Evolutionary conservation across 75 land plant genomes (phyloP), one percentile per base, ranked within the genome.

Genomic region (Adiantum capillusveneris): DNA sequence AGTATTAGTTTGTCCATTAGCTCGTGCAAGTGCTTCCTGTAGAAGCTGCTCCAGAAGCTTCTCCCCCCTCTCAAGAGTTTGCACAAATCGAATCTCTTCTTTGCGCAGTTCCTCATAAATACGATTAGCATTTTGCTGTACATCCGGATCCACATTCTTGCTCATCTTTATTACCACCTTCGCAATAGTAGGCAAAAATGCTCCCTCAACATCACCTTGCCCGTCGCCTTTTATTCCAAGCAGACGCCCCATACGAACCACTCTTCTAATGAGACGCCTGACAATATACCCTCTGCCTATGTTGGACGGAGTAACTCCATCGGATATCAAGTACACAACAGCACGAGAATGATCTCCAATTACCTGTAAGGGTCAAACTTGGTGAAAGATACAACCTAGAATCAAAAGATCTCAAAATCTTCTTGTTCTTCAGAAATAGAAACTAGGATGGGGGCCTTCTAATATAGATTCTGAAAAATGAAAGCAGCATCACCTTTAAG

Each of bases 281-380:
- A 85, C 97, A 7, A 91, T 70, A 69, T 91, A 91, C 18, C 97
- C 97, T 64, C 97, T 80, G 21, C 97, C 94, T 64, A 88, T 80
- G 54, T 91, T 91, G 60, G 97, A 91, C 39, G 97, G 97, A 22
- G 75, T 27, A 58, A 91, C 94, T 11, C 97, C 97, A 82, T 91
- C 97, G 24, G 97, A 88, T 61, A 91, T 77, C 44, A 91, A 84
- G 74, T 82, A 91, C 44, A 84, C 94, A 55, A 91, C 74, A 57
- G 97, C 94, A 60, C 94, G 83, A 69, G 79, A 69, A 62, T 91
- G 97, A 52, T 91, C 97, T 67, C 97, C 97, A 62, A 91, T 78
- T 50, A 91, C 68, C 97, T 91, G 76, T 13, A 30, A 36, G 21
- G 29, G 3, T 16, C 49, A 46, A 17, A 46, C 37, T 34, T 34